phyloP scores from a whole-genome alignment of 2,329 filamentous ascomycete genomes.

The Fusarium pseudocircinatum region DNA sequence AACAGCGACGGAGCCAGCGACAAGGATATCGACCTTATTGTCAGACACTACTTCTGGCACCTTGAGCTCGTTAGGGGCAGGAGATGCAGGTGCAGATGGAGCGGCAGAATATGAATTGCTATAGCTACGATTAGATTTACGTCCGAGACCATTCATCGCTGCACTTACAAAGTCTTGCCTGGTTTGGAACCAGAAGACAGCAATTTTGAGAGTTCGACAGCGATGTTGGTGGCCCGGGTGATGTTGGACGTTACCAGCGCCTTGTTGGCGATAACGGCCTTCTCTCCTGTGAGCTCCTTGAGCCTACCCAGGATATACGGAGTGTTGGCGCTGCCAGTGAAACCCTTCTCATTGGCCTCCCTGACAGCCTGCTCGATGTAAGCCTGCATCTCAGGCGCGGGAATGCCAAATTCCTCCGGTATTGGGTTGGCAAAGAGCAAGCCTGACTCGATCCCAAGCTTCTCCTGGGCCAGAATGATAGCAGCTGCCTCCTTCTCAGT shows the following conservation, averaged over 20 bases:
- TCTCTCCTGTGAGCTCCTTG: conserved; percentile 77
- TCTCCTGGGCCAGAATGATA: conserved; percentile 84
- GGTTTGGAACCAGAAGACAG: conserved; percentile 46
- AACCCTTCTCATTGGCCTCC: conserved; percentile 71
- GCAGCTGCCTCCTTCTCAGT: conserved; percentile 85
- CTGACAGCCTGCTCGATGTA: conserved; percentile 74
- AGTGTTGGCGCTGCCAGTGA: conserved; percentile 80
- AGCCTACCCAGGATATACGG: conserved; percentile 85
- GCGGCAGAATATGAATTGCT: conserved; percentile 42
- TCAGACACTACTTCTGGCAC: conserved; percentile 13
- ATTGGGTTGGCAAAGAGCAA: conserved; percentile 91
- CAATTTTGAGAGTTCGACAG: conserved; percentile 62
- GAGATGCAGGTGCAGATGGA: conserved; percentile 14
- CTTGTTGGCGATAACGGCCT: conserved; percentile 78
- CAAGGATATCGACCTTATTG: conserved; percentile 72
- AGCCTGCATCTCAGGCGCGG: conserved; percentile 74
- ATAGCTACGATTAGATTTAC: conserved; percentile 51
- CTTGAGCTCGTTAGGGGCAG: conserved; percentile 25
- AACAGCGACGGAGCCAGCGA: conserved; percentile 89
- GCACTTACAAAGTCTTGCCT: conserved; percentile 51
- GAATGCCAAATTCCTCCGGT: conserved; percentile 74
- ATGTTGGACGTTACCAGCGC: conserved; percentile 67
- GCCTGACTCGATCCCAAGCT: conserved; percentile 78
- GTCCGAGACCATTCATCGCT: conserved; percentile 33
- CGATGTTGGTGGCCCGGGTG: conserved; percentile 63